phyloP scores from a whole-genome alignment of 1,284 basidiomycete genomes.

The Rhodofomes roseus region DNA sequence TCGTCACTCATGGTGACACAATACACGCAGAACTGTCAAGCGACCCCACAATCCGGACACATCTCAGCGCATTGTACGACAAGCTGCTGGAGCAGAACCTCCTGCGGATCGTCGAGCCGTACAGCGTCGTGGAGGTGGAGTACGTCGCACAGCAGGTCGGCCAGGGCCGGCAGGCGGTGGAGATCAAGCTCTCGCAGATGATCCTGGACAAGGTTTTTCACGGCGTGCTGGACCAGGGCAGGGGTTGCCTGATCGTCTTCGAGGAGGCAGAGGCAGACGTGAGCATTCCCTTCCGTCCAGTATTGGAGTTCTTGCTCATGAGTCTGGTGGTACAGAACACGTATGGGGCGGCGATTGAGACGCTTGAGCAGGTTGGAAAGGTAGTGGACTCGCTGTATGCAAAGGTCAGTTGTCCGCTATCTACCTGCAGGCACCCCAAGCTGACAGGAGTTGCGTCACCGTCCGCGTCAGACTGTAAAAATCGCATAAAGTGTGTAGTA shows the following conservation, averaged over 20 bases:
- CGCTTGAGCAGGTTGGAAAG: conserved; percentile 85
- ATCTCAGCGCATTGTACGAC: conserved; percentile 91
- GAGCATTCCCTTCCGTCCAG: conserved; percentile 26
- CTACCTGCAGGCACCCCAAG: no score
- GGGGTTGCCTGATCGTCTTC: conserved; percentile 89
- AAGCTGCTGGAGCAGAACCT: conserved; percentile 95
- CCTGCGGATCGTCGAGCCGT: conserved; percentile 92
- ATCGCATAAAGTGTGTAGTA: conserved; percentile 7
- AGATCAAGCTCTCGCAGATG: conserved; percentile 98
- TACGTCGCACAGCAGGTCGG: conserved; percentile 89
- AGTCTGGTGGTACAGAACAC: conserved; percentile 51
- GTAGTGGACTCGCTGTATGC: conserved; percentile 91
- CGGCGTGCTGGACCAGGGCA: conserved; percentile 93
- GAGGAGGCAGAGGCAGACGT: conserved; percentile 85
- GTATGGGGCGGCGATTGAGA: conserved; percentile 85
- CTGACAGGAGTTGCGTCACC: background rate
- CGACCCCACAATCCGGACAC: conserved; percentile 91
- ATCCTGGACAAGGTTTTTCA: conserved; percentile 94
- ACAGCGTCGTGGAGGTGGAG: conserved; percentile 87
- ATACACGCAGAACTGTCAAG: conserved; percentile 74
- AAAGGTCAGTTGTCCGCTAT: conserved; percentile 53
- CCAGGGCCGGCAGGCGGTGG: conserved; percentile 89
- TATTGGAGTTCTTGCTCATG: background rate
- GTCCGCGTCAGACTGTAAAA: conserved; percentile 11
- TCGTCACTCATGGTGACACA: background rate